phyloP scores from a whole-genome alignment of 805 yeast species.

The Candida loeiensis region DNA sequence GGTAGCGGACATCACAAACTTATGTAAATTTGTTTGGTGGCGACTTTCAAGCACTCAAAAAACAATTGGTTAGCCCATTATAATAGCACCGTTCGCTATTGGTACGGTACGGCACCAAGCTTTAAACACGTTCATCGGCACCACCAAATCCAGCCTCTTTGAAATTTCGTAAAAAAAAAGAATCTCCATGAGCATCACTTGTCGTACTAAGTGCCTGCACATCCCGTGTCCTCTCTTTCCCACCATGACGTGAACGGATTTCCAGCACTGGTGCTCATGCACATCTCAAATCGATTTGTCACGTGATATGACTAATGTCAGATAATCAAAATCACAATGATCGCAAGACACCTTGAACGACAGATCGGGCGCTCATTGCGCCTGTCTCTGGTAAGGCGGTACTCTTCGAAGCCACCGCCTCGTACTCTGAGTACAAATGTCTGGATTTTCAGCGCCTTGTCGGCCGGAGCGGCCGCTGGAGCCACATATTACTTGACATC shows the following conservation, averaged over 20 bases:
- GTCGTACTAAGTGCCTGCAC: no score
- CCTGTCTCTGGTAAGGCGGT: background rate
- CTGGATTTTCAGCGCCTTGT: background rate
- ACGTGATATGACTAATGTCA: background rate
- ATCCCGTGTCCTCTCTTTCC: no score
- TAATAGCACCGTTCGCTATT: no score
- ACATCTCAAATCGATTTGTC: no score
- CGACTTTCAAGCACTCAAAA: no score
- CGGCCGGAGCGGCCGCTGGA: background rate
- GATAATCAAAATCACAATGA: background rate
- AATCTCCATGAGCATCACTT: no score
- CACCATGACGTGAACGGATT: background rate
- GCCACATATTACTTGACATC: background rate
- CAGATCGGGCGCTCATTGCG: background rate
- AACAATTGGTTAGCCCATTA: background rate
- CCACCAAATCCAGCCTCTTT: no score
- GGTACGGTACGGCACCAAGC: no score
- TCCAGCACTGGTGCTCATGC: no score
- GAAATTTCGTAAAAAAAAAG: no score
- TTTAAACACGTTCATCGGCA: no score
- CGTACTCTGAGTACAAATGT: background rate
- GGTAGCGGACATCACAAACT: conserved; percentile 1
- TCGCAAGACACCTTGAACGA: background rate
- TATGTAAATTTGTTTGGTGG: no score
- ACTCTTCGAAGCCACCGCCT: background rate